phyloP scores from a whole-genome alignment of 108 stramenopile genomes.

The Stephanodiscus minutulus region DNA sequence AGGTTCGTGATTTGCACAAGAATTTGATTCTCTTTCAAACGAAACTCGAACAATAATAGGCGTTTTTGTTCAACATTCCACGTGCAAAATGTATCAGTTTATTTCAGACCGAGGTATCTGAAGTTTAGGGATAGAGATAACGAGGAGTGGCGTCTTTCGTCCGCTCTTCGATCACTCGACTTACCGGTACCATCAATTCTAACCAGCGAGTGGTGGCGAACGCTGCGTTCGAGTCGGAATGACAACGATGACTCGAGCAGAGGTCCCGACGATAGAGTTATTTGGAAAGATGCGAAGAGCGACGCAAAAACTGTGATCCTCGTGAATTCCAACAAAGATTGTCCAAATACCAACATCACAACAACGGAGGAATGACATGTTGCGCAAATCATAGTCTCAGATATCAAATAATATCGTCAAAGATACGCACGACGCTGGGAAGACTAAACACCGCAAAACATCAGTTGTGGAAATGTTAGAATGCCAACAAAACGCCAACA shows the following conservation, averaged over 20 bases:
- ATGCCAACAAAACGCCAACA: background rate
- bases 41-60: background rate
- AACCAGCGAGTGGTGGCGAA: slow-evolving; percentile 1
- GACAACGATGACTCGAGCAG: background rate
- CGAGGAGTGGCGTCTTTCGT: background rate
- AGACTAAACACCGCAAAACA: too few relatives aligned
- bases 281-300: too few relatives aligned
- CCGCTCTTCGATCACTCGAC: slow-evolving; percentile 2
- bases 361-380: too few relatives aligned
- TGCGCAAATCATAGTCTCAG: too few relatives aligned
- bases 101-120: slow-evolving; percentile 13
- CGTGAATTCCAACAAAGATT: too few relatives aligned
- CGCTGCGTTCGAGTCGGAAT: background rate
- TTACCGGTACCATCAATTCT: background rate
- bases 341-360: too few relatives aligned
- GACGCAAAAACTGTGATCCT: too few relatives aligned
- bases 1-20: background rate
- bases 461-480: background rate
- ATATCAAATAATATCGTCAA: too few relatives aligned
- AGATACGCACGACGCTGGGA: too few relatives aligned
- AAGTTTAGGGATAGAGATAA: slow-evolving; percentile 4
- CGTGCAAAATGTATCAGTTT: background rate
- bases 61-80: background rate
- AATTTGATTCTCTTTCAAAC: background rate
- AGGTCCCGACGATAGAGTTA: too few relatives aligned